These are phyloP conservation scores for Perilla frutescens DNA, from an alignment of 257 asterid species.

Conservation along the genomic window DNA sequence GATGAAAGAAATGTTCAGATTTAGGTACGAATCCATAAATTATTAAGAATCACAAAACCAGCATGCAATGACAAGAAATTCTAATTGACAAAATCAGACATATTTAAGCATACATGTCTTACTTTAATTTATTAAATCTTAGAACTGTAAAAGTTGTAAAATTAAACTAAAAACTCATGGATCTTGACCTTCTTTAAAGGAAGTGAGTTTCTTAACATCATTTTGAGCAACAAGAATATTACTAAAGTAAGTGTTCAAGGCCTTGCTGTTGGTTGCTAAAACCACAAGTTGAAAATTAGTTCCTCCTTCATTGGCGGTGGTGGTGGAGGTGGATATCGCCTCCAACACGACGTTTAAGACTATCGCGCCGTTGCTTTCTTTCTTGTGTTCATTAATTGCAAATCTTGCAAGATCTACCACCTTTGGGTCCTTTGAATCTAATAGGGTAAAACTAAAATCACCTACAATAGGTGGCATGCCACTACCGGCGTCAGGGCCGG, in stretches of 20 bases:
- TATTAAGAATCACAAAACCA: no score
- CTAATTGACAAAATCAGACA: no score
- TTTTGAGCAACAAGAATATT: background rate
- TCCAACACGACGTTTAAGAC: background rate
- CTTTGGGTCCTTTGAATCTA: background rate
- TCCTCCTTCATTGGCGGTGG: background rate
- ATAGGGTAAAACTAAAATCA: background rate
- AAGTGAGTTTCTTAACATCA: background rate
- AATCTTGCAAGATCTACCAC: background rate
- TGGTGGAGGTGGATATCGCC: no score
- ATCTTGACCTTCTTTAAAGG: background rate
- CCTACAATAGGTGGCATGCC: background rate
- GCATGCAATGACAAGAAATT: no score
- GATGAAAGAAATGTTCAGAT: no score
- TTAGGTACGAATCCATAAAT: no score
- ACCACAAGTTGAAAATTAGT: background rate
- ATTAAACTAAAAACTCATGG: no score
- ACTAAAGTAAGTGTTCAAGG: background rate
- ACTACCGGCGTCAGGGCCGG: background rate
- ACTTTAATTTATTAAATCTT: no score
- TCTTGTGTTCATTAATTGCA: slow-evolving; percentile 24
- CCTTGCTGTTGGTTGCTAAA: background rate
- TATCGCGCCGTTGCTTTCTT: background rate
- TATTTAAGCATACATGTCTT: no score
- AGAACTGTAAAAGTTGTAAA: background rate